These are phyloP conservation scores for Pseudogymnoascus sp. DNA, from an alignment of 2,329 filamentous ascomycete genomes.

Conservation along the genomic window DNA sequence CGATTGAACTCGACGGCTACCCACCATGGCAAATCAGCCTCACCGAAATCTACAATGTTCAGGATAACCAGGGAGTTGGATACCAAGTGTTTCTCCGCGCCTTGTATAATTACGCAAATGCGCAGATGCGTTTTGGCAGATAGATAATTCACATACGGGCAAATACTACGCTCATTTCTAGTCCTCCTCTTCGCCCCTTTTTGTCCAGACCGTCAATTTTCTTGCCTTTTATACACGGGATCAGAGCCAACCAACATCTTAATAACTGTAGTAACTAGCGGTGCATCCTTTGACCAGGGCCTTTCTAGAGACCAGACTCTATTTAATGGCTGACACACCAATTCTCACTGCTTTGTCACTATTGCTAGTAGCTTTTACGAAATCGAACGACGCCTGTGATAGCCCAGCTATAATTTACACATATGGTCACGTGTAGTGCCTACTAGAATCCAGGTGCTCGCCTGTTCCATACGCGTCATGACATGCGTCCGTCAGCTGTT, in stretches of 20 bases:
- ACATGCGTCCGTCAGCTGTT: background rate
- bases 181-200: background rate
- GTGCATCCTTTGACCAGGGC: constrained; percentile 65
- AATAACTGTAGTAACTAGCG: constrained; percentile 77
- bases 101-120: constrained; percentile 73
- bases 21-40: constrained; percentile 93
- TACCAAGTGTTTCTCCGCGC: constrained; percentile 90
- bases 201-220: constrained; percentile 31
- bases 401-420: background rate
- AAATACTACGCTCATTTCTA: constrained; percentile 4
- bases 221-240: constrained; percentile 46
- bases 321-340: constrained; percentile 53
- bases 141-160: constrained; percentile 28
- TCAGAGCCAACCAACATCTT: constrained; percentile 66
- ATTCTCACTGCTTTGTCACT: constrained; percentile 48
- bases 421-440: background rate
- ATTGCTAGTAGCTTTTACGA: constrained; percentile 28
- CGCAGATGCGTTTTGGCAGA: constrained; percentile 78
- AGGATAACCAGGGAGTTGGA: constrained; percentile 72
- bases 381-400: background rate
- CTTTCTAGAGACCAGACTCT: constrained; percentile 45
- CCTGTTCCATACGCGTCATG: background rate
- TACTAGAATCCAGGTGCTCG: background rate
- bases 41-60: constrained; percentile 81
- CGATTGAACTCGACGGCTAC: constrained; percentile 79